These are phyloP conservation scores for Orbilia javanica DNA, from an alignment of 2,329 filamentous ascomycete genomes.

Conservation along the genomic window DNA sequence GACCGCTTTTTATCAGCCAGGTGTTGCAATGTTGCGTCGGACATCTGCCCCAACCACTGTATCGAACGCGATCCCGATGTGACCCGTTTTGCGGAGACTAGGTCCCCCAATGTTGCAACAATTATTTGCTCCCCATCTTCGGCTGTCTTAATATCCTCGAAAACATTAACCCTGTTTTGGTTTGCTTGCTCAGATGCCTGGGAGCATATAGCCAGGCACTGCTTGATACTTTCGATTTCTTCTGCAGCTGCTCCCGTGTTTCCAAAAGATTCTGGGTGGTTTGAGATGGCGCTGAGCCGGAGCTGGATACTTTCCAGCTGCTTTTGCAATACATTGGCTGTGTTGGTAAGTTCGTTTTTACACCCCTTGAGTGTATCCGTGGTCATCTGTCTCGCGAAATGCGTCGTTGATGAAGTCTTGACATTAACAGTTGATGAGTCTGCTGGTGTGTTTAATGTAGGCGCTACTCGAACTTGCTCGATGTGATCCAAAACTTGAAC, in stretches of 20 bases:
- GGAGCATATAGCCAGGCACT: slow-evolving; percentile 62
- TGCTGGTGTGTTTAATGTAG: slow-evolving; percentile 45
- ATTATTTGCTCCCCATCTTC: slow-evolving; percentile 63
- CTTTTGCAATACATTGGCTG: slow-evolving; percentile 38
- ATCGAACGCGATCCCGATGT: slow-evolving; percentile 60
- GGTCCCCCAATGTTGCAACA: slow-evolving; percentile 63
- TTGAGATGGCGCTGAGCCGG: slow-evolving; percentile 57
- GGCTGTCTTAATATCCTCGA: slow-evolving; percentile 62
- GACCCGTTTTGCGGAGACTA: slow-evolving; percentile 63
- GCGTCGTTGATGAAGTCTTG: slow-evolving; percentile 41
- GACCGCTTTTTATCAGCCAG: slow-evolving; percentile 32
- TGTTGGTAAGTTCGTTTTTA: slow-evolving; percentile 60
- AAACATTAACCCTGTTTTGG: slow-evolving; percentile 62
- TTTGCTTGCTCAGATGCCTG: slow-evolving; percentile 62
- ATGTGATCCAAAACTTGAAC: slow-evolving; percentile 63
- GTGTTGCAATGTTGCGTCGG: slow-evolving; percentile 63
- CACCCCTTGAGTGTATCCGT: slow-evolving; percentile 58
- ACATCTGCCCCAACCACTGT: slow-evolving; percentile 61
- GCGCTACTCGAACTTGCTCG: slow-evolving; percentile 60
- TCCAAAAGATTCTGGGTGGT: slow-evolving; percentile 31
- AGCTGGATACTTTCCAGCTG: slow-evolving; percentile 61
- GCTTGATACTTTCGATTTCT: slow-evolving; percentile 63
- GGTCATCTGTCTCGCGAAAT: slow-evolving; percentile 58
- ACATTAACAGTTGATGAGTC: slow-evolving; percentile 14
- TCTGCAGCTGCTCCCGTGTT: slow-evolving; percentile 57